phyloP scores from a whole-genome alignment of 2,329 filamentous ascomycete species.

The Fusarium sp. region DNA sequence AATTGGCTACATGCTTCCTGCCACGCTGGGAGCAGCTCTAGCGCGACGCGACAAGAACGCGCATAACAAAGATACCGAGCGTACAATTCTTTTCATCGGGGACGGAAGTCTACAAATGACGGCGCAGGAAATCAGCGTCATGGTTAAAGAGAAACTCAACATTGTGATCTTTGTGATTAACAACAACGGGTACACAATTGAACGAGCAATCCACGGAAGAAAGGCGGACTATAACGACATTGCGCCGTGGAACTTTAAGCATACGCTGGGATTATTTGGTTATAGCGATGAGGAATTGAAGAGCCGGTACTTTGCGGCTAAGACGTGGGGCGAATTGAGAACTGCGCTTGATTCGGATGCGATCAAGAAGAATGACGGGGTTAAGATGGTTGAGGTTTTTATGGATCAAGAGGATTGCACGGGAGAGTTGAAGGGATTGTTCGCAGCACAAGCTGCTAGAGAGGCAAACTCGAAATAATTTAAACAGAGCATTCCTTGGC shows the following conservation, averaged over 20 bases:
- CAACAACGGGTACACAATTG: constrained; percentile 23
- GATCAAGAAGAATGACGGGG: neutral
- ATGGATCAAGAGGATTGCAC: constrained; percentile 25
- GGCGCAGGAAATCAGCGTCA: constrained; percentile 19
- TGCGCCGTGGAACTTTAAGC: constrained; percentile 13
- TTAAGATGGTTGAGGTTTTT: constrained; percentile 15
- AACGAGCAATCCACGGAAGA: constrained; percentile 18
- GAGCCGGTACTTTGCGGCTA: neutral
- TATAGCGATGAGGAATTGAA: neutral
- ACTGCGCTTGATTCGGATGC: neutral
- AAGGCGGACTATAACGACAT: constrained; percentile 21
- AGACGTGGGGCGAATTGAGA: constrained; percentile 2
- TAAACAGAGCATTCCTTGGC: neutral
- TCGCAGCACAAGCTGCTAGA: neutral
- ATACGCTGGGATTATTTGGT: constrained; percentile 15
- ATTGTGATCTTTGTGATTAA: constrained; percentile 20
- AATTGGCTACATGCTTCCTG: constrained; percentile 26
- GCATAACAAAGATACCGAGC: neutral
- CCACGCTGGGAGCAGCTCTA: constrained; percentile 13
- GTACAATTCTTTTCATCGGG: constrained; percentile 17
- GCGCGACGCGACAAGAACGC: neutral
- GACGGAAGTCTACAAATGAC: constrained; percentile 22
- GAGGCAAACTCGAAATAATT: neutral
- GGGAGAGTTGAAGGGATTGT: constrained; percentile 1
- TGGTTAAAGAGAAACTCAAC: constrained; percentile 19